Evolutionary conservation across 2,329 filamentous ascomycete species (phyloP), one percentile per base, ranked within the genome.

Genomic region (Acephala macrosclerotiorum): DNA sequence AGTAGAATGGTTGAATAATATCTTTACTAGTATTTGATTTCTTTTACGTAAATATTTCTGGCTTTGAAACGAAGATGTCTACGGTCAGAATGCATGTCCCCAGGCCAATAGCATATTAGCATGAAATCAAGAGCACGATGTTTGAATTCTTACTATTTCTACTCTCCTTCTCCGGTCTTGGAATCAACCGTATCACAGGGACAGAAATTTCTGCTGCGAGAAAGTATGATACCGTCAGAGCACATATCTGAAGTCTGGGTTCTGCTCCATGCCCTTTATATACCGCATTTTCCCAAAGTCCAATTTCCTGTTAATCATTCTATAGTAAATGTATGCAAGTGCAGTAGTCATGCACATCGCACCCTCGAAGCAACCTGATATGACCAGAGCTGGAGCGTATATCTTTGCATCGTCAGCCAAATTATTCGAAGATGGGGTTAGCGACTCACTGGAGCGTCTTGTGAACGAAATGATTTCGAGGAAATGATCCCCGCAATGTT

Each of bases 401-500:
- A 89, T 85, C 0, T 57, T 20, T 38, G 16, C 3, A n/a, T 16
- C 20, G 14, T 36, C 8, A n/a, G 18, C 14, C 7, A 35, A 20
- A 18, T 18, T 29, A 2, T 26, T n/a, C 26, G 2, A 22, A 4
- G 26, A 22, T 4, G 12, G 33, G n/a, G 5, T 8, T 12, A 16
- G 1, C 8, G 25, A 57, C 55, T 38, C n/a, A 57, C 55, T 1
- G 89, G 89, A n/a, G 84, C 84, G 71, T 91, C 88, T 70, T 87
- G 79, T 49, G 83, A 79, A 3, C 84, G 82, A 79, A 91, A 92
- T 67, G 91, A 89, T 71, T 91, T 90, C 64, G 84, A 86, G 18
- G 82, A 83, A 0, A 91, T 87, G 1, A 91, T 81, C 14, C 89
- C 89, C 88, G 90, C 88, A 22, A 90, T 75, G 53, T 90, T 90